Evolutionary conservation across 2,329 filamentous ascomycete genomes (phyloP), one percentile per base, ranked within the genome.

Genomic region (Alternaria metachromatica): DNA sequence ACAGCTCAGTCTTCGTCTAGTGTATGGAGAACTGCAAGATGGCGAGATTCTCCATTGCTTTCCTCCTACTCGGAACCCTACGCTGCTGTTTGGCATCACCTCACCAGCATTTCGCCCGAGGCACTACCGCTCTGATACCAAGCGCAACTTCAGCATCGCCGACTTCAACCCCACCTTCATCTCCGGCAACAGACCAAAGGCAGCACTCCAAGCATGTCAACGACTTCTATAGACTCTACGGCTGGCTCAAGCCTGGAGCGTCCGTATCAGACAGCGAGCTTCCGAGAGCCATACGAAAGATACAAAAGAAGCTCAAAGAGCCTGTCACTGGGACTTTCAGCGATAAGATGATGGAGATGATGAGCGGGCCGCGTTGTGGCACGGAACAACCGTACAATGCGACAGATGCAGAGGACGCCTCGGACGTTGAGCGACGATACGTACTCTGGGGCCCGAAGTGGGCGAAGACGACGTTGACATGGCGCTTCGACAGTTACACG

Each of bases 391-490:
- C 63, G 3, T 76, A 73, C 58, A 72, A 76, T 50, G 65, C 58
- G 28, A 70, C 71, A 2, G 70, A 71, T 30, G 68, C 70, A 3
- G 60, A 65, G 5, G 45, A 58, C 9, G n/a, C 20, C n/a, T 20
- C 43, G 4, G 60, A 53, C 25, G 18, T 69, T 6, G 53, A 65
- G 11, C 72, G 64, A 51, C 65, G 74, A 64, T 77, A 69, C 58
- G 71, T 75, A 20, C 56, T 76, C 3, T 76, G 72, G 73, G 75
- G 73, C 12, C 64, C 73, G 6, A 76, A 73, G 37, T 76, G 75
- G 75, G 63, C 72, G 28, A 70, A 72, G 46, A 66, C 69, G 10
- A 57, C 68, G 3, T 49, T 77, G 30, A 76, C 73, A 0, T 77
- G 75, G 64, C 69, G 67, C 12, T 73, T 76, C 48, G 46, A 70